A percentile compares a stretch with the other conserved stretches of the same genome.
phyloP scores from a whole-genome alignment of 2,329 filamentous ascomycete species.

The Decorospora gaudefroyi region DNA sequence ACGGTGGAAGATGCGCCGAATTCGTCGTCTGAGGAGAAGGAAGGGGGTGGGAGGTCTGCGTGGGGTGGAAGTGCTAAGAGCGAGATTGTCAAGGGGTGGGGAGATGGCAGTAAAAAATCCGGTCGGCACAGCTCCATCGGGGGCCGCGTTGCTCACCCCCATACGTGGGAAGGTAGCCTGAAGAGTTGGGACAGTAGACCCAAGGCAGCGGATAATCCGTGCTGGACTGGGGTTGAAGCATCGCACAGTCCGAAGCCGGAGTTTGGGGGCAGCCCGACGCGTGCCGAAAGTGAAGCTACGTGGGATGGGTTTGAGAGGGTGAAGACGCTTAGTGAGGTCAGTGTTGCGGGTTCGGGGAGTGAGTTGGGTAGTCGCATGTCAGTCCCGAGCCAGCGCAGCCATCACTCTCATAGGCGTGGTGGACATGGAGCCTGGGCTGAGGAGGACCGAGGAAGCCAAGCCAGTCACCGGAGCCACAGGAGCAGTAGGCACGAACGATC shows the following conservation, averaged over 20 bases:
- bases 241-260: not conserved
- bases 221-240: conserved; percentile 5
- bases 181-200: conserved; percentile 2
- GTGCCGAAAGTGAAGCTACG: conserved; percentile 3
- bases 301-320: conserved; percentile 31
- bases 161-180: conserved; percentile 3
- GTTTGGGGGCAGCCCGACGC: not conserved
- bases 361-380: conserved; percentile 9
- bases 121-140: not conserved
- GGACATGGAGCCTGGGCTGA: not conserved
- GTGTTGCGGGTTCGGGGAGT: conserved; percentile 19
- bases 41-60: not conserved
- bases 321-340: conserved; percentile 27
- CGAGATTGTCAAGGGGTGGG: not conserved
- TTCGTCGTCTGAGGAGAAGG: conserved; percentile 12
- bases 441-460: too few relatives aligned
- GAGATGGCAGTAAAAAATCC: not conserved
- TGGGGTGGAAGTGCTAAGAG: conserved; percentile 10
- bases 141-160: conserved; percentile 3
- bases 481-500: not conserved
- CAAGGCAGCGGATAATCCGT: conserved; percentile 2
- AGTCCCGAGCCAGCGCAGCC: not conserved
- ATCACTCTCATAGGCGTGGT: not conserved
- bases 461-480: conserved; percentile 1
- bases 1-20: conserved; percentile 29